phyloP scores from a whole-genome alignment of 139 green algal species.

The Chlamydomonas asymmetrica region DNA sequence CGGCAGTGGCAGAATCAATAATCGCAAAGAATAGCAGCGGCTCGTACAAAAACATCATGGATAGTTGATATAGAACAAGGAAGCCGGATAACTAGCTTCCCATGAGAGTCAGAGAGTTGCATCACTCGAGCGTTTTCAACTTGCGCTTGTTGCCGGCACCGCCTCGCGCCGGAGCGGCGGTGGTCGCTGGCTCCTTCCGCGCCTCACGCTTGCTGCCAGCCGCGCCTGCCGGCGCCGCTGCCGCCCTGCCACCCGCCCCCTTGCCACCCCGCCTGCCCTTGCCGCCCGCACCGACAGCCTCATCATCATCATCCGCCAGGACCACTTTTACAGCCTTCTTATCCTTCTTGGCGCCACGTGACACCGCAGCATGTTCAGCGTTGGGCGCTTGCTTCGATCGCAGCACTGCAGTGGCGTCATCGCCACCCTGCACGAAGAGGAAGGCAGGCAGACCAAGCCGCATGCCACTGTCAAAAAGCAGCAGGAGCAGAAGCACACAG shows the following conservation, averaged over 20 bases:
- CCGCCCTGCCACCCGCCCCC: not conserved
- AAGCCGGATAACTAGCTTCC: too few species aligned
- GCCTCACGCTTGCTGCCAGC: not conserved
- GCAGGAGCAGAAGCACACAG: not conserved
- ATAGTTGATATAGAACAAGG: too few species aligned
- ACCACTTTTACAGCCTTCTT: not conserved
- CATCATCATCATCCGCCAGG: not conserved
- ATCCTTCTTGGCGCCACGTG: not conserved
- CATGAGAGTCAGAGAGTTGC: not conserved
- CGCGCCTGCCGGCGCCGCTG: not conserved
- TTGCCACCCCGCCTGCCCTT: not conserved
- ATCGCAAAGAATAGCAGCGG: too few species aligned
- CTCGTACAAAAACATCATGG: too few species aligned
- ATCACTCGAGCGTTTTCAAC: constrained; percentile 12
- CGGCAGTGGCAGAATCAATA: too few species aligned
- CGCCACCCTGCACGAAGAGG: not conserved
- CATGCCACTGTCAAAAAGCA: not conserved
- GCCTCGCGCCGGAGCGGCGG: not conserved
- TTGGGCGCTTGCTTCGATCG: not conserved
- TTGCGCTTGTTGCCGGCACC: not conserved
- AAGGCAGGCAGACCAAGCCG: not conserved
- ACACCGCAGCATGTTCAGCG: not conserved
- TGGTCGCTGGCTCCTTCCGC: not conserved
- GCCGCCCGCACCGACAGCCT: not conserved
- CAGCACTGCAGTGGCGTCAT: constrained; percentile 2